These are phyloP conservation scores for Senna siamea DNA, from an alignment of 306 rosid species.

Conservation along the genomic window DNA sequence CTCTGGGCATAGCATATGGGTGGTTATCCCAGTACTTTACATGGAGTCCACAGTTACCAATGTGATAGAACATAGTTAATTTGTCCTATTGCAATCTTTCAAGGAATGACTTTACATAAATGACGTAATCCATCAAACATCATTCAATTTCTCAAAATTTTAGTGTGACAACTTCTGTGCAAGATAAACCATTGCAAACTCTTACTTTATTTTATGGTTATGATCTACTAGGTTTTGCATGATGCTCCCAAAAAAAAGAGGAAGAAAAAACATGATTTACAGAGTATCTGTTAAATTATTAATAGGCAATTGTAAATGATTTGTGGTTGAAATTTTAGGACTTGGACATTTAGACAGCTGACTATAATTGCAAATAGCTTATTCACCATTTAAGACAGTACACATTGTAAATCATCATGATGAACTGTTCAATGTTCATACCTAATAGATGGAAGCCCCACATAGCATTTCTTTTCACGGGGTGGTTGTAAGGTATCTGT, in stretches of 20 bases:
- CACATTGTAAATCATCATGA: slow-evolving; percentile 12
- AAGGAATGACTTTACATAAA: background rate
- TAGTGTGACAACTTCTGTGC: slow-evolving; percentile 14
- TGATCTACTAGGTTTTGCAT: background rate
- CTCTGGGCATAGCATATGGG: background rate
- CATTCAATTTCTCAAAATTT: slow-evolving; percentile 11
- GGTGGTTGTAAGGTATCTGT: slow-evolving; percentile 16
- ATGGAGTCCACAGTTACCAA: slow-evolving; percentile 5
- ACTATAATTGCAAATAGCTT: background rate
- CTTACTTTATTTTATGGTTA: slow-evolving; percentile 6
- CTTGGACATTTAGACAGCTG: slow-evolving; percentile 15
- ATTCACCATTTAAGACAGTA: slow-evolving; percentile 21
- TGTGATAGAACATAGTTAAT: slow-evolving; percentile 22
- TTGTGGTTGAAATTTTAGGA: slow-evolving; percentile 2
- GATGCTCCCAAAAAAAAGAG: background rate
- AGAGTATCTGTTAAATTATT: slow-evolving; percentile 5
- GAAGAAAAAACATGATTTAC: background rate
- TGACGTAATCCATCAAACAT: background rate
- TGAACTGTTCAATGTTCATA: background rate
- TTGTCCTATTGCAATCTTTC: background rate
- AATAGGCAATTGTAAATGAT: slow-evolving; percentile 21
- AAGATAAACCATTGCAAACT: background rate
- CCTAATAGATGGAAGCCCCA: background rate
- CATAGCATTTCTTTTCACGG: background rate
- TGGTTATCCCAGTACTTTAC: background rate